Evolutionary conservation across 1,284 basidiomycete species (phyloP).

Genomic region (Schizopora paradoxa): DNA sequence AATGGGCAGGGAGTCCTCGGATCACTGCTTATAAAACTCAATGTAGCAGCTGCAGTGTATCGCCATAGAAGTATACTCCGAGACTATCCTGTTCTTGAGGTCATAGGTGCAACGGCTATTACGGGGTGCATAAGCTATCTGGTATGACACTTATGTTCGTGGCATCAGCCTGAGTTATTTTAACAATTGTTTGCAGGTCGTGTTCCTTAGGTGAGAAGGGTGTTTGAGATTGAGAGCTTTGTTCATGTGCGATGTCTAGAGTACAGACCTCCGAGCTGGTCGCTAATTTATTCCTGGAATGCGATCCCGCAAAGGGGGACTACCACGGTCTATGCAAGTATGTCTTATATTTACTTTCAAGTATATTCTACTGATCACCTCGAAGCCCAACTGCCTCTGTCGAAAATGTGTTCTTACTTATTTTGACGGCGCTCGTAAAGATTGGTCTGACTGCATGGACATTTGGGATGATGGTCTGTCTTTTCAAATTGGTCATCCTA

Average conservation of each 20-base stretch:
- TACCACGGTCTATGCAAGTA: constrained; percentile 75
- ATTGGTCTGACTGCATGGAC: constrained; percentile 65
- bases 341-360: constrained; percentile 23
- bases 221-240: neutral
- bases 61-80: constrained; percentile 50
- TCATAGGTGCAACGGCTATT: constrained; percentile 53
- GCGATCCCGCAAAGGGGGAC: constrained; percentile 57
- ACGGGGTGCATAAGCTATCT: constrained; percentile 67
- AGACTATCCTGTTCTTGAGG: constrained; percentile 62
- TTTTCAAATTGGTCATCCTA: neutral
- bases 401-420: constrained; percentile 61
- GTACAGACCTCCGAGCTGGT: constrained; percentile 68
- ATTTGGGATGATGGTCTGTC: constrained; percentile 71
- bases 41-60: constrained; percentile 58
- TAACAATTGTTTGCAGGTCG: constrained; percentile 25
- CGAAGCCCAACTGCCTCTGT: constrained; percentile 55
- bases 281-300: constrained; percentile 69
- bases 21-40: constrained; percentile 58
- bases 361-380: neutral
- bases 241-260: constrained; percentile 28
- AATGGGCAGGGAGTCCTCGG: constrained; percentile 66
- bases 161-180: constrained; percentile 47
- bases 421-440: constrained; percentile 58
- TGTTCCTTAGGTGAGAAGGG: constrained; percentile 20
- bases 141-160: constrained; percentile 30